Conservation (phyloP, 192 early-diverging fungal species). For the Anaeromyces robustus region DNA sequence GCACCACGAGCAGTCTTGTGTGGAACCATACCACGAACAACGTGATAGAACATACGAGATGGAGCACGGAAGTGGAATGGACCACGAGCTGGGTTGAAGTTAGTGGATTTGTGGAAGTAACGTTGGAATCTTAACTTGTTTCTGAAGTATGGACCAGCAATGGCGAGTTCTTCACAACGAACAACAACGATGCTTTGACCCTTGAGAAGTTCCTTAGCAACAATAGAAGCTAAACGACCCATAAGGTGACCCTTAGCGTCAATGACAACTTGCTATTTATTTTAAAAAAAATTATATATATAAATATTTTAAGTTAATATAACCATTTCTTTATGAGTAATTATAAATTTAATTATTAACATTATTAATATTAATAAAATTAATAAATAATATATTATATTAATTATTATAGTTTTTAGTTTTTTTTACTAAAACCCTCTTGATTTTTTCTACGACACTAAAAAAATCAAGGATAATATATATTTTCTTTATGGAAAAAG, state of each 20-base stretch:
- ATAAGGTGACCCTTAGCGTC: slow-evolving; percentile 98
- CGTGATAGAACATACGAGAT: slow-evolving; percentile 90
- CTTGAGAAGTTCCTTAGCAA: slow-evolving; percentile 95
- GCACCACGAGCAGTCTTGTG: slow-evolving; percentile 99
- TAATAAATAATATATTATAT: background rate
- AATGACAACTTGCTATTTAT: slow-evolving; percentile 82
- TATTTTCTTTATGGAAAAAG: background rate
- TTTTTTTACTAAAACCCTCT: background rate
- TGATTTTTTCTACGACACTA: background rate
- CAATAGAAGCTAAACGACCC: slow-evolving; percentile 91
- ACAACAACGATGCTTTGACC: slow-evolving; percentile 96
- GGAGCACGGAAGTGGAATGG: slow-evolving; percentile 99
- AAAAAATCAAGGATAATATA: background rate
- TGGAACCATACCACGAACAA: slow-evolving; percentile 96
- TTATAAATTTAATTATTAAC: no score
- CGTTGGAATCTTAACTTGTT: slow-evolving; percentile 77
- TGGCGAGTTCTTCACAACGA: slow-evolving; percentile 97
- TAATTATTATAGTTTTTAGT: background rate
- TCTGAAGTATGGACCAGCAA: slow-evolving; percentile 95
- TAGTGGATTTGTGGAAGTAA: slow-evolving; percentile 93
- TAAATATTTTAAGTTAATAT: background rate
- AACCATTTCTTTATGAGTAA: no score
- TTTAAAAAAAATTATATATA: background rate
- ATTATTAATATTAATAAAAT: background rate
- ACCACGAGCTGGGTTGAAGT: slow-evolving; percentile 92